Evolutionary conservation across 345 rosid species (phyloP).

Genomic region (Leavenworthia alabamica): DNA sequence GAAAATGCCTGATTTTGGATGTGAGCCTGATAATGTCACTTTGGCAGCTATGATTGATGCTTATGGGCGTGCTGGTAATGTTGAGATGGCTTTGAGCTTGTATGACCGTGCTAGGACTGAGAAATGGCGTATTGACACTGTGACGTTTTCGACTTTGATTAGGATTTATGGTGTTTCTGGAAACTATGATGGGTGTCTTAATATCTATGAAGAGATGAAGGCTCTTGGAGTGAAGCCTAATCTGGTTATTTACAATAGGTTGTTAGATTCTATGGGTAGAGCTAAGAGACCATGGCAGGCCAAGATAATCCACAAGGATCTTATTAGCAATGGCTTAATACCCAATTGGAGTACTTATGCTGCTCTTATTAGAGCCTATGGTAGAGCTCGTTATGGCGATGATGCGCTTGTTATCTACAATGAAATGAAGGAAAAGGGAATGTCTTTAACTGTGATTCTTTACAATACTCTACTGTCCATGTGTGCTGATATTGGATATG

Average conservation of each 20-base stretch:
- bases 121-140: conserved; percentile 67
- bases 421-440: conserved; percentile 75
- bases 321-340: conserved; percentile 50
- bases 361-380: conserved; percentile 70
- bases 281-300: conserved; percentile 97
- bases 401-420: conserved; percentile 61
- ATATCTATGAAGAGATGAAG: conserved; percentile 92
- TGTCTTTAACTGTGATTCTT: conserved; percentile 51
- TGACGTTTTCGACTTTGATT: conserved; percentile 66
- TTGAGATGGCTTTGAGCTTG: conserved; percentile 69
- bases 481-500: conserved; percentile 82
- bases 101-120: conserved; percentile 88
- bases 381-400: conserved; percentile 69
- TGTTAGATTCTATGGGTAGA: conserved; percentile 87
- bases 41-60: conserved; percentile 71
- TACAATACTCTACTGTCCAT: conserved; percentile 78
- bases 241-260: conserved; percentile 53
- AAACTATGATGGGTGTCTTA: conserved; percentile 87
- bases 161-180: conserved; percentile 52
- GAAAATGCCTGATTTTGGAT: conserved; percentile 61
- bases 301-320: conserved; percentile 57
- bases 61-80: conserved; percentile 68
- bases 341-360: conserved; percentile 66
- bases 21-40: conserved; percentile 65
- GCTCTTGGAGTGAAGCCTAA: conserved; percentile 69